Evolutionary conservation across 176 grass and related monocot genomes (phyloP).

Genomic region (Oryza glumipatula): DNA sequence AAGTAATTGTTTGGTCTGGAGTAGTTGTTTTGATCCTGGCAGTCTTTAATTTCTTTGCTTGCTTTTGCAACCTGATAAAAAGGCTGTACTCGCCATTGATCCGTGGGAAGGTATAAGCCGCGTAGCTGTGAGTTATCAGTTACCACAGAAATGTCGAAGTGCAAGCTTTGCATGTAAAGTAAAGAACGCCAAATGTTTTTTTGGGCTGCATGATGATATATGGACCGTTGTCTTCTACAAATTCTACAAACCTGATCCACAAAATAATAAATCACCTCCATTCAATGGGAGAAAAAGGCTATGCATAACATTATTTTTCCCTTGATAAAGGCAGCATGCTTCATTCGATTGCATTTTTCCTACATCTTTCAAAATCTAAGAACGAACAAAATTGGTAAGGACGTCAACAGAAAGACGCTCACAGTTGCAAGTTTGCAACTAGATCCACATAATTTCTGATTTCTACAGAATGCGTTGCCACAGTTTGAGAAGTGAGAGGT

Average conservation of each 20-base stretch:
- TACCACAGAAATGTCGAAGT: background rate
- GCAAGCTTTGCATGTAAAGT: background rate
- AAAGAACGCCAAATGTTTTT: background rate
- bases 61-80: background rate
- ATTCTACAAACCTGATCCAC: background rate
- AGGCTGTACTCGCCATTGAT: background rate
- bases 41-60: background rate
- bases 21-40: background rate
- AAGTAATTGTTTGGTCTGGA: background rate
- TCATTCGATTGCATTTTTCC: background rate
- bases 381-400: slow-evolving; percentile 23
- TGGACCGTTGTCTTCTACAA: background rate
- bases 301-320: background rate
- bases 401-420: background rate
- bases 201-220: background rate
- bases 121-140: background rate
- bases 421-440: background rate
- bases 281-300: background rate
- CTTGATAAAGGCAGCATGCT: background rate
- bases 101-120: background rate
- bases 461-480: background rate
- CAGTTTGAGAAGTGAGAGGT: background rate
- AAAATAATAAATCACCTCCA: background rate
- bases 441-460: slow-evolving; percentile 27
- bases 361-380: background rate